These are phyloP conservation scores for Globisporangium megalacanthum DNA, from an alignment of 352 stramenopile genomes.

Conservation along the genomic window DNA sequence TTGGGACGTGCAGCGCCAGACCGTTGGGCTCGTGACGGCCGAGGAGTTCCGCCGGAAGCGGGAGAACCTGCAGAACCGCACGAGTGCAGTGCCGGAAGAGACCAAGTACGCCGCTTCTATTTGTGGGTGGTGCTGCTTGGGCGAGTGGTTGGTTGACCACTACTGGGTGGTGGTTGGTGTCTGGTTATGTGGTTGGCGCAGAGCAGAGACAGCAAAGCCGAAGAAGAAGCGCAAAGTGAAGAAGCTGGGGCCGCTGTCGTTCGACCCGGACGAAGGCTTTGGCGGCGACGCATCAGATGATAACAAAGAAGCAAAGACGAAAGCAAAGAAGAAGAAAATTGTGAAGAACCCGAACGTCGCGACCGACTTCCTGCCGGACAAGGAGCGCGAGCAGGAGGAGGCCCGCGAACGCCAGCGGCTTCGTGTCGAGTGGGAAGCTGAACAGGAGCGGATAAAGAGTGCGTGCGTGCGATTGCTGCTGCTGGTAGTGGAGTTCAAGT, in stretches of 20 bases:
- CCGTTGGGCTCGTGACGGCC: constrained; percentile 91
- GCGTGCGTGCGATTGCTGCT: constrained; percentile 17
- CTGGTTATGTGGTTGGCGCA: constrained; percentile 9
- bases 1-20: constrained; percentile 50
- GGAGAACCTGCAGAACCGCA: constrained; percentile 63
- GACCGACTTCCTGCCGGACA: constrained; percentile 94
- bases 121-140: background rate
- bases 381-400: constrained; percentile 83
- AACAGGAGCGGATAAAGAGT: constrained; percentile 94
- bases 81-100: constrained; percentile 21
- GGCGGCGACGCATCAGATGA: constrained; percentile 24
- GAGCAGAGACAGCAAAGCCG: constrained; percentile 34
- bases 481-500: too few species aligned
- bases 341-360: constrained; percentile 93
- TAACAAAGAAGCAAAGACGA: constrained; percentile 8
- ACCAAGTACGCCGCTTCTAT: constrained; percentile 15
- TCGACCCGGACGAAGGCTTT: constrained; percentile 79
- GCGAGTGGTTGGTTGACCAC: background rate
- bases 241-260: constrained; percentile 68
- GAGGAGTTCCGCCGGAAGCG: constrained; percentile 90
- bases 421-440: constrained; percentile 88
- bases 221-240: constrained; percentile 82
- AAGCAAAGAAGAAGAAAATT: constrained; percentile 38
- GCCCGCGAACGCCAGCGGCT: constrained; percentile 76
- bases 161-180: background rate